A percentile compares a stretch with the other conserved stretches of the same genome.
These are phyloP conservation scores for Meira nashicola DNA, from an alignment of 1,284 basidiomycete species.

Conservation along the genomic window DNA sequence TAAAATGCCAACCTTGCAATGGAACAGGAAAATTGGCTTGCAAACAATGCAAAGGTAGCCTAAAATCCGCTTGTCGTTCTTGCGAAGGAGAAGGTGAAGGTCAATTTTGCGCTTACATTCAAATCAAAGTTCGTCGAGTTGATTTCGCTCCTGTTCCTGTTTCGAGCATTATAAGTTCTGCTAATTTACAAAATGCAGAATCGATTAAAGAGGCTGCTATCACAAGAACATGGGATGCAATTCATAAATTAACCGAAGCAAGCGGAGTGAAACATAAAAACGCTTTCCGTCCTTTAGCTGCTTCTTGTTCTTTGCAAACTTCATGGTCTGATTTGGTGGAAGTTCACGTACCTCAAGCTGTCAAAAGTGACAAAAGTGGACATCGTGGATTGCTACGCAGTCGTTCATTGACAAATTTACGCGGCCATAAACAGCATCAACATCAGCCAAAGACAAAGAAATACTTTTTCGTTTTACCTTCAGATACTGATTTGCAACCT, in stretches of 20 bases:
- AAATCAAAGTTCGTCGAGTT: constrained; percentile 32
- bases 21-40: constrained; percentile 35
- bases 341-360: constrained; percentile 25
- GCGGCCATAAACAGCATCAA: constrained; percentile 15
- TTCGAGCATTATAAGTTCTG: constrained; percentile 17
- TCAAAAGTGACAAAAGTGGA: constrained; percentile 19
- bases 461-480: constrained; percentile 30
- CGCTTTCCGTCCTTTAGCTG: constrained; percentile 33
- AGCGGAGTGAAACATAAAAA: constrained; percentile 9
- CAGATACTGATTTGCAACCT: constrained; percentile 23
- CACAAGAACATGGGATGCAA: constrained; percentile 26
- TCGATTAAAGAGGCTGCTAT: constrained; percentile 26
- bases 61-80: constrained; percentile 22
- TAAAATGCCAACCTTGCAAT: constrained; percentile 27
- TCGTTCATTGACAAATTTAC: background rate
- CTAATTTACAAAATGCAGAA: constrained; percentile 16
- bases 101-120: constrained; percentile 33
- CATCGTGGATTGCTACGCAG: background rate
- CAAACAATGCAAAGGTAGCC: constrained; percentile 28
- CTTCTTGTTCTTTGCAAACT: constrained; percentile 35
- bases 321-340: constrained; percentile 26
- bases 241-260: constrained; percentile 24
- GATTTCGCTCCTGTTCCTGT: constrained; percentile 34
- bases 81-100: constrained; percentile 32
- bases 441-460: constrained; percentile 18